Evolutionary conservation across 352 stramenopile species (phyloP), one percentile per base, ranked within the genome.

Genomic region (Blastocystis sp.): DNA sequence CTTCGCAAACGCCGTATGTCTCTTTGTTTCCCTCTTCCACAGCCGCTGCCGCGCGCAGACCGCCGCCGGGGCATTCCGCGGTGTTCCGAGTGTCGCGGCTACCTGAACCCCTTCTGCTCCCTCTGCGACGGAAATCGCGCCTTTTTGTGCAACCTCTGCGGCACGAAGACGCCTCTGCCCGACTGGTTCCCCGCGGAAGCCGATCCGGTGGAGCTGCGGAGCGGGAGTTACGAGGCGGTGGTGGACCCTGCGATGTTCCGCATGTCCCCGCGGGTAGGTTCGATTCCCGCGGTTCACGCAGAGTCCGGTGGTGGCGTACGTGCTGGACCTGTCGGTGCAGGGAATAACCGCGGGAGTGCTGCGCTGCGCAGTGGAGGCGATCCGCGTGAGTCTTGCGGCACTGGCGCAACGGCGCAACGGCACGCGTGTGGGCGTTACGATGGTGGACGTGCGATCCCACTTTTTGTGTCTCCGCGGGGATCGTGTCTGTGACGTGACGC

Each of bases 121-220:
- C 57, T 78, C 40, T 61, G 18, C 6, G 44, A 57, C 48, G 29
- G 57, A n/a, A 32, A 21, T 32, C 40, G 32, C 32, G 21, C 24
- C 6, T 78, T 56, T 24, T 32, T 21, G 0, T 78, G 67, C 51
- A 78, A 78, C 34, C 67, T 78, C 38, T 78, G 67, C 36, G 67
- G 67, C 27, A 27, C 9, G 16, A 40, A 42, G 3, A 61, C 24
- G 27, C 34, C 56, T 4, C 18, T 78, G 6, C 67, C 67, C 18
- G 67, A 78, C n/a, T 78, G 67, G 67, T 78, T 42, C 27, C 36
- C 27, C 7, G 49, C 34, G 27, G 9, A 32, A 24, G 34, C 27
- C 0, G 36, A 48, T 16, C 44, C 44, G 63, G 36, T 40, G 16
- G 67, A 78, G 6, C 42, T 78, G n/a, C 27, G 34, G 67, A 32